phyloP scores from a whole-genome alignment of 1,139 yeast genomes.

The Sugiyamaella sp. region DNA sequence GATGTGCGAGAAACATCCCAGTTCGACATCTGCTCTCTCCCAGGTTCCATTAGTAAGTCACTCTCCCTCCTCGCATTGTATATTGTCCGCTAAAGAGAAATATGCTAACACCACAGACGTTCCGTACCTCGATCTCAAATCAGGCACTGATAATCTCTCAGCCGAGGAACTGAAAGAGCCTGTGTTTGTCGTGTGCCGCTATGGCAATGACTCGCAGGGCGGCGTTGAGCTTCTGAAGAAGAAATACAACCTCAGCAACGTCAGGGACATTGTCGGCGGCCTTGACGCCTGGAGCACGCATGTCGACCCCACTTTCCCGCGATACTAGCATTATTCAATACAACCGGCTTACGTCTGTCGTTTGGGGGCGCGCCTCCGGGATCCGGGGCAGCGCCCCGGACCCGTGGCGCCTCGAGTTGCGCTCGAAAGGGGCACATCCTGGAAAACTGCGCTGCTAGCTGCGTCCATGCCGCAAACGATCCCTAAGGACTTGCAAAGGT shows the following conservation, averaged over 20 bases:
- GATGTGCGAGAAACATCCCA: conserved; percentile 88
- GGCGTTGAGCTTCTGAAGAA: conserved; percentile 64
- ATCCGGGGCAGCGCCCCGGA: too few relatives aligned
- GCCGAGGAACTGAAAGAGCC: conserved; percentile 26
- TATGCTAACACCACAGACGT: too few relatives aligned
- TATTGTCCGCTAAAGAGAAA: too few relatives aligned
- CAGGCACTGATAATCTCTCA: conserved; percentile 8
- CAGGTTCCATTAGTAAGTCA: conserved; percentile 64
- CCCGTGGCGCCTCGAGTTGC: too few relatives aligned
- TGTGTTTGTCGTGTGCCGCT: conserved; percentile 67
- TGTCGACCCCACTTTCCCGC: not conserved
- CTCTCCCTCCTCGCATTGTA: too few relatives aligned
- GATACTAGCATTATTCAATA: not conserved
- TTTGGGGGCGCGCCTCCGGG: too few relatives aligned
- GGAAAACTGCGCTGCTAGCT: too few relatives aligned
- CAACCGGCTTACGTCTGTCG: not conserved
- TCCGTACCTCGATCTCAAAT: conserved; percentile 23
- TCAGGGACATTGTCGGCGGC: conserved; percentile 76
- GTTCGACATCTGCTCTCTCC: conserved; percentile 64
- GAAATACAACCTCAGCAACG: conserved; percentile 52
- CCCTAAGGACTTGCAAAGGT: too few relatives aligned
- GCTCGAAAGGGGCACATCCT: too few relatives aligned
- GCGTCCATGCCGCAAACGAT: too few relatives aligned
- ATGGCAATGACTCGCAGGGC: conserved; percentile 88
- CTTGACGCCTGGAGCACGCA: conserved; percentile 62